Conservation (phyloP, 768 basidiomycete genomes). For the Filobasidium wieringae region DNA sequence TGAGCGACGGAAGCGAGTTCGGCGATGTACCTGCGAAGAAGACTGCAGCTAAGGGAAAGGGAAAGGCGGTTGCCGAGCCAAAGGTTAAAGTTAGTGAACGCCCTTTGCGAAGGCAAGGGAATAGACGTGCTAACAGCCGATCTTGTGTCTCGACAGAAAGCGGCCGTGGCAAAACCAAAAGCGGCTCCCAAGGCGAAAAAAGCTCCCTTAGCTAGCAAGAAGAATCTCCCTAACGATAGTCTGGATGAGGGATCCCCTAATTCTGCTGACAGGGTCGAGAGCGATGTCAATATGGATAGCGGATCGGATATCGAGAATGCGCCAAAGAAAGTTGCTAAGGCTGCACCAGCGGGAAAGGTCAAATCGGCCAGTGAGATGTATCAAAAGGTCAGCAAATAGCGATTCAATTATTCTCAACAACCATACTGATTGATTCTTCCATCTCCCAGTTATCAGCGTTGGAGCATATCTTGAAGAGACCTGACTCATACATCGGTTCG, state of each 20-base stretch:
- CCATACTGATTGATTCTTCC: neutral
- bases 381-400: constrained; percentile 53
- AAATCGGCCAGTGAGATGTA: constrained; percentile 87
- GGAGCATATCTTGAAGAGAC: constrained; percentile 55
- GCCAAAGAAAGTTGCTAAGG: constrained; percentile 28
- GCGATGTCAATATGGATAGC: constrained; percentile 28
- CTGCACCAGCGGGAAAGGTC: constrained; percentile 23
- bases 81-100: constrained; percentile 3
- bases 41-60: constrained; percentile 37
- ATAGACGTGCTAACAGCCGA: neutral
- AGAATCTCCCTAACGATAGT: constrained; percentile 20
- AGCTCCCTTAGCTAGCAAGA: constrained; percentile 29
- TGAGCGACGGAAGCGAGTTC: neutral
- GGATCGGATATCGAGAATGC: constrained; percentile 42
- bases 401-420: constrained; percentile 7
- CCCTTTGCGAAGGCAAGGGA: neutral
- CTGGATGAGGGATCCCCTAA: constrained; percentile 18
- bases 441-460: constrained; percentile 68
- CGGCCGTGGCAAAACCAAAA: constrained; percentile 51
- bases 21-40: neutral
- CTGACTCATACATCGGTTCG: constrained; percentile 72
- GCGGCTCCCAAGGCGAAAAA: constrained; percentile 42
- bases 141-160: neutral
- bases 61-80: constrained; percentile 30
- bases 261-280: constrained; percentile 46